phyloP scores from a whole-genome alignment of 2,329 filamentous ascomycete genomes.

The Xylaria sp. region DNA sequence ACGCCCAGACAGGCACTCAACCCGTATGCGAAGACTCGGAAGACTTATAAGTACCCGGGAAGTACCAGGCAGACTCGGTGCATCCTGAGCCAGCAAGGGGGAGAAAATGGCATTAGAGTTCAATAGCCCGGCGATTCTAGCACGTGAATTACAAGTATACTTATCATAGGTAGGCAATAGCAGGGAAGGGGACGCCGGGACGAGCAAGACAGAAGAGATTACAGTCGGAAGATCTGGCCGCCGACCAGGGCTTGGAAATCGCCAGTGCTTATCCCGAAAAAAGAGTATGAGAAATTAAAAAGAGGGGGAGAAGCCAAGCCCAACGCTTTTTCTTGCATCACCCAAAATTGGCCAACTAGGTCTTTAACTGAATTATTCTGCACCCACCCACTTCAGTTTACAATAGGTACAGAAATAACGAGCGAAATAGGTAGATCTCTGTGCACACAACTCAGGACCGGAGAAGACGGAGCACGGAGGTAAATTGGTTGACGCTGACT shows the following conservation, averaged over 20 bases:
- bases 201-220: neutral
- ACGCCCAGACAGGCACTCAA: neutral
- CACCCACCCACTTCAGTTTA: too few relatives aligned
- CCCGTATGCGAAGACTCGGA: neutral
- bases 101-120: slow-evolving; percentile 11
- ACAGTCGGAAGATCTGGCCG: slow-evolving; percentile 18
- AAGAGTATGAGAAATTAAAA: neutral
- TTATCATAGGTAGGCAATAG: neutral
- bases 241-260: slow-evolving; percentile 11
- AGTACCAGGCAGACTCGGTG: neutral
- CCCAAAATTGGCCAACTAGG: too few relatives aligned
- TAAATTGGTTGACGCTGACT: slow-evolving; percentile 1
- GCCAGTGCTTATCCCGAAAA: slow-evolving; percentile 9
- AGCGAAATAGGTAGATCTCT: too few relatives aligned
- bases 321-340: too few relatives aligned
- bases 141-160: slow-evolving; percentile 7
- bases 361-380: too few relatives aligned
- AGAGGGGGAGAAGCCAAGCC: neutral
- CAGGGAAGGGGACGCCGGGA: neutral
- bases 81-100: neutral
- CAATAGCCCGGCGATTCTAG: slow-evolving; percentile 15
- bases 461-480: slow-evolving; percentile 2
- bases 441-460: neutral
- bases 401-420: too few relatives aligned
- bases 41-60: neutral